Conservation (phyloP, 2,329 filamentous ascomycete species). For the Nannizziopsis barbatae region DNA sequence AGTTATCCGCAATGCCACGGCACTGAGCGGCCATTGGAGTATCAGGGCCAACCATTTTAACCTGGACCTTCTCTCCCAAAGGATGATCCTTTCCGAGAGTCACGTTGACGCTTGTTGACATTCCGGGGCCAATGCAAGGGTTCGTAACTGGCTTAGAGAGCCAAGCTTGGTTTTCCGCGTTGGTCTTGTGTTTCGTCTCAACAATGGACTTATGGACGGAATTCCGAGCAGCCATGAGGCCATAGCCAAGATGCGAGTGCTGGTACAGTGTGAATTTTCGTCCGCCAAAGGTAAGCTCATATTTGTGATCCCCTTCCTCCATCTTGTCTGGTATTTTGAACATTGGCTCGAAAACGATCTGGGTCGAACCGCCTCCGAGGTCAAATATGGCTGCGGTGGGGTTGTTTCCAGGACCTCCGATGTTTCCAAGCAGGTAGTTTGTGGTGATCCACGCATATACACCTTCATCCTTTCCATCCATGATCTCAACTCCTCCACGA, state of each 20-base stretch:
- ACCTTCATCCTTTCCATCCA: slow-evolving; percentile 94
- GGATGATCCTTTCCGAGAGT: slow-evolving; percentile 55
- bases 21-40: slow-evolving; percentile 67
- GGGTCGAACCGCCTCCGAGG: slow-evolving; percentile 89
- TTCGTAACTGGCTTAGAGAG: slow-evolving; percentile 61
- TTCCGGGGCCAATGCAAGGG: slow-evolving; percentile 76
- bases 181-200: slow-evolving; percentile 55
- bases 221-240: slow-evolving; percentile 87
- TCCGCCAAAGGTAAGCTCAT: slow-evolving; percentile 78
- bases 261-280: slow-evolving; percentile 90
- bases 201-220: slow-evolving; percentile 69
- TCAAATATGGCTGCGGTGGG: slow-evolving; percentile 93
- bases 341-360: slow-evolving; percentile 96
- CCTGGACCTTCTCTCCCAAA: slow-evolving; percentile 52
- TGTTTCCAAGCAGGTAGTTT: slow-evolving; percentile 96
- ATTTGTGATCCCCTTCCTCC: slow-evolving; percentile 88
- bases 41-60: slow-evolving; percentile 81
- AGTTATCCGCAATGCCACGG: slow-evolving; percentile 79
- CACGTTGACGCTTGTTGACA: slow-evolving; percentile 62
- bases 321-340: slow-evolving; percentile 85
- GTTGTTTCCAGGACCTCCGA: slow-evolving; percentile 79
- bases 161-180: slow-evolving; percentile 55
- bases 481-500: slow-evolving; percentile 82
- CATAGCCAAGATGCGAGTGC: slow-evolving; percentile 94
- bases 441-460: slow-evolving; percentile 99